Evolutionary conservation across 2,329 filamentous ascomycete genomes (phyloP).

Genomic region (Clarireedia homoeocarpa): DNA sequence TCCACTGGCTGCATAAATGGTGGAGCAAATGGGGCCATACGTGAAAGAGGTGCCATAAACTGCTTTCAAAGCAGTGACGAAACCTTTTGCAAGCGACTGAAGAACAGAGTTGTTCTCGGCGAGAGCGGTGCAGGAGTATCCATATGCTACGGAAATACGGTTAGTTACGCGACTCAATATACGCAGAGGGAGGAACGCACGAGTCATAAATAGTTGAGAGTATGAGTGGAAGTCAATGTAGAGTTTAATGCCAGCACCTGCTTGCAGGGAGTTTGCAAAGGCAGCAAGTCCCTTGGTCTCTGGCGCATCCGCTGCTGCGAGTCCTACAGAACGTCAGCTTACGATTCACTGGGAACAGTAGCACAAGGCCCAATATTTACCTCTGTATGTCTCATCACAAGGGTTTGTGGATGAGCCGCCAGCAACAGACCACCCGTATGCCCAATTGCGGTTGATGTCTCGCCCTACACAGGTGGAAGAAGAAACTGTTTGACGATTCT

Average conservation of each 20-base stretch:
- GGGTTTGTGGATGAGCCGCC: slow-evolving; percentile 43
- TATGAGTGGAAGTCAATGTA: slow-evolving; percentile 62
- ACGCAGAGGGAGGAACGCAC: slow-evolving; percentile 10
- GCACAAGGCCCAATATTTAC: slow-evolving; percentile 12
- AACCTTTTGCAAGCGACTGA: slow-evolving; percentile 40
- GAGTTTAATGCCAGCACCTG: slow-evolving; percentile 44
- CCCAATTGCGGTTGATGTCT: slow-evolving; percentile 55
- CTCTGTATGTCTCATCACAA: slow-evolving; percentile 41
- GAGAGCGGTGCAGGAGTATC: slow-evolving; percentile 46
- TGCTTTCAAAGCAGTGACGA: slow-evolving; percentile 45
- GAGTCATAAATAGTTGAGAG: slow-evolving; percentile 49
- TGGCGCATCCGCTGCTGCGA: slow-evolving; percentile 37
- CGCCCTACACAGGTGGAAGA: slow-evolving; percentile 39
- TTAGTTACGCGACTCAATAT: not conserved
- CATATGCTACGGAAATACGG: slow-evolving; percentile 36
- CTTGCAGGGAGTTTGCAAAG: slow-evolving; percentile 37
- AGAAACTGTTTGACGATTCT: slow-evolving; percentile 42
- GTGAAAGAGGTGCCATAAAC: slow-evolving; percentile 40
- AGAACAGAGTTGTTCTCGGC: slow-evolving; percentile 41
- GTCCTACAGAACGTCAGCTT: slow-evolving; percentile 25
- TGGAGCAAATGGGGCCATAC: slow-evolving; percentile 45
- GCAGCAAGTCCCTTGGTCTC: slow-evolving; percentile 44
- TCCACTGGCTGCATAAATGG: slow-evolving; percentile 50
- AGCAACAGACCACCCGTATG: slow-evolving; percentile 38
- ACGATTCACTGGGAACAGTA: not conserved